Evolutionary conservation across 495 filamentous ascomycete genomes (phyloP).

Genomic region (Aspergillus leporis): DNA sequence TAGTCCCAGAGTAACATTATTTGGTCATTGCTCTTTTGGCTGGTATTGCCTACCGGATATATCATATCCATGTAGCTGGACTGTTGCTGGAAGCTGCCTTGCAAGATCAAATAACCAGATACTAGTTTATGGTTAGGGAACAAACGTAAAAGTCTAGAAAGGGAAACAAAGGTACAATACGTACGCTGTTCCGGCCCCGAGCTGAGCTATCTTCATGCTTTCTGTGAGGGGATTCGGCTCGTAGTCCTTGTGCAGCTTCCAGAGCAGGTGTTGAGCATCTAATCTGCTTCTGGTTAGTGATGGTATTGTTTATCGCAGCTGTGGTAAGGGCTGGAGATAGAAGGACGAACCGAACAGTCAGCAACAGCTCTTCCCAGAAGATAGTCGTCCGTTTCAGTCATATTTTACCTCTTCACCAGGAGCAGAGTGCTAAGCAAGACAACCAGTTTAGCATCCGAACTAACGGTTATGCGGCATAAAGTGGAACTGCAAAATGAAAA

Average conservation of each 20-base stretch:
- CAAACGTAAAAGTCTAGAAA: background rate
- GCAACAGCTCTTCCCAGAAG: conserved; percentile 13
- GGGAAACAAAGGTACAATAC: background rate
- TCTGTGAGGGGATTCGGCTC: conserved; percentile 25
- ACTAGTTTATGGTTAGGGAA: conserved; percentile 12
- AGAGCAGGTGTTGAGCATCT: conserved; percentile 29
- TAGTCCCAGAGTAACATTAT: conserved; percentile 27
- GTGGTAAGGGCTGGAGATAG: too few species aligned
- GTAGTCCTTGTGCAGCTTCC: conserved; percentile 29
- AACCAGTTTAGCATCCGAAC: too few species aligned
- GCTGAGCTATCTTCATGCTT: conserved; percentile 32
- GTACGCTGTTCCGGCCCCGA: conserved; percentile 38
- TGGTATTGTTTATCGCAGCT: too few species aligned
- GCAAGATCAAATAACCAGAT: conserved; percentile 35
- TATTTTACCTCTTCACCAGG: background rate
- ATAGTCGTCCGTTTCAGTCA: conserved; percentile 15
- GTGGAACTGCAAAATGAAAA: too few species aligned
- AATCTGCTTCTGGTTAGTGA: too few species aligned
- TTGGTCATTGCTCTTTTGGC: conserved; percentile 22
- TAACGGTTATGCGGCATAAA: too few species aligned
- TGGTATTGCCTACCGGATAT: conserved; percentile 32
- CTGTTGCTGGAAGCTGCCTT: conserved; percentile 21
- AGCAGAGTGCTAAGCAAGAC: too few species aligned
- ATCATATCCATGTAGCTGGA: conserved; percentile 31
- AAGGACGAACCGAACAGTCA: conserved; percentile 17